phyloP scores from a whole-genome alignment of 2,329 filamentous ascomycete species.

The Xylaria sp. region DNA sequence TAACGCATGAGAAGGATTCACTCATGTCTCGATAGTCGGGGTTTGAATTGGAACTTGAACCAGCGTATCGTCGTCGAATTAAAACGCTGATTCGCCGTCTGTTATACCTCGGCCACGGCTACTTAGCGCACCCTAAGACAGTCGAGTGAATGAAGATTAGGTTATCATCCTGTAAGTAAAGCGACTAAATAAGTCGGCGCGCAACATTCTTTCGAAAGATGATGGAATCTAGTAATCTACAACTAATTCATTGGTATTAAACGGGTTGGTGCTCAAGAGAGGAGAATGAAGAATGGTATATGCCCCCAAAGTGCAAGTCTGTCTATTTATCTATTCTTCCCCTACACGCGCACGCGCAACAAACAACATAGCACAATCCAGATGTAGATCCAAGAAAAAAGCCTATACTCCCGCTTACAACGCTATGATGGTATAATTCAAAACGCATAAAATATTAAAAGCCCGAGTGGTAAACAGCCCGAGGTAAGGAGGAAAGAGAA shows the following conservation, averaged over 20 bases:
- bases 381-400: not conserved
- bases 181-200: not conserved
- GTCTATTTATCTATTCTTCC: not conserved
- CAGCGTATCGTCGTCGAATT: too few species aligned
- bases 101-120: too few species aligned
- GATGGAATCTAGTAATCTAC: constrained; percentile 16
- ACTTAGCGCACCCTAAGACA: too few species aligned
- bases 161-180: not conserved
- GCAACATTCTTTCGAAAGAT: not conserved
- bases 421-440: constrained; percentile 8
- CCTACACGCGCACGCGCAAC: not conserved
- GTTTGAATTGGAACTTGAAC: too few species aligned
- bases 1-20: not conserved
- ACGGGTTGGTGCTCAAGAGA: constrained; percentile 27
- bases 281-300: constrained; percentile 36
- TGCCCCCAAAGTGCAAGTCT: constrained; percentile 1
- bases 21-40: not conserved
- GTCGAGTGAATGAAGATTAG: too few species aligned
- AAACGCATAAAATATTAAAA: constrained; percentile 3
- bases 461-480: not conserved
- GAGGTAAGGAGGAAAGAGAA: not conserved
- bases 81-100: too few species aligned
- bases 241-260: constrained; percentile 45
- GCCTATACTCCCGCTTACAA: constrained; percentile 32
- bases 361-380: constrained; percentile 4